A percentile compares a stretch with the other conserved stretches of the same genome.
Conservation (phyloP, 73 alveolate genomes). For the Paramecium primaurelia region DNA sequence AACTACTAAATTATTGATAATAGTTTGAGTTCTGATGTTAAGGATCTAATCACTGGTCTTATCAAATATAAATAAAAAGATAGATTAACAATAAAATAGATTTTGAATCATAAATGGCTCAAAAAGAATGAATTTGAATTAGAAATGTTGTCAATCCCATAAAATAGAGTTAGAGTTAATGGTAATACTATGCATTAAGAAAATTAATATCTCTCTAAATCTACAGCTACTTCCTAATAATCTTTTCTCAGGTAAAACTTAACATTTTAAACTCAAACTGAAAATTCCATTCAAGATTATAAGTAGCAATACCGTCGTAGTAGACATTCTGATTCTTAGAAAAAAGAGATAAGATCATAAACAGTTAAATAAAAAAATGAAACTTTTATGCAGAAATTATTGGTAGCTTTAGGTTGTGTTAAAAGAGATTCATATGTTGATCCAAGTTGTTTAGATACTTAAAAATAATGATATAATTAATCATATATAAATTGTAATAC, state of each 20-base stretch:
- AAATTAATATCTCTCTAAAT: background rate
- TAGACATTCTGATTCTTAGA: background rate
- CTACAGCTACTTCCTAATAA: background rate
- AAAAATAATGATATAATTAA: background rate
- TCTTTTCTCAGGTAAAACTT: background rate
- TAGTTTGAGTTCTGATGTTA: constrained; percentile 71
- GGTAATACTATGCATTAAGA: background rate
- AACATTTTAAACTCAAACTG: background rate
- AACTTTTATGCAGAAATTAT: constrained; percentile 46
- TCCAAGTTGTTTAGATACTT: background rate
- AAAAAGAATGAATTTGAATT: constrained; percentile 23
- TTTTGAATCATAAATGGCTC: constrained; percentile 92
- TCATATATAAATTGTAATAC: background rate
- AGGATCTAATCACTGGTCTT: constrained; percentile 76
- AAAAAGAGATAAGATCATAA: constrained; percentile 4
- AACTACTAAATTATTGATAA: constrained; percentile 68
- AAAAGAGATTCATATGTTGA: constrained; percentile 43
- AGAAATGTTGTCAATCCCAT: background rate
- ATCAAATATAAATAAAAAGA: constrained; percentile 73
- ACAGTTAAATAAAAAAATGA: background rate
- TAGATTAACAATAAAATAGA: constrained; percentile 82
- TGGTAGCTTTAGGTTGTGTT: constrained; percentile 59
- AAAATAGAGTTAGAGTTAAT: background rate
- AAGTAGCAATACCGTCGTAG: background rate
- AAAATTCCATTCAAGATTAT: background rate